Evolutionary conservation across 345 rosid genomes (phyloP).

Genomic region (Linum usitatissimum): DNA sequence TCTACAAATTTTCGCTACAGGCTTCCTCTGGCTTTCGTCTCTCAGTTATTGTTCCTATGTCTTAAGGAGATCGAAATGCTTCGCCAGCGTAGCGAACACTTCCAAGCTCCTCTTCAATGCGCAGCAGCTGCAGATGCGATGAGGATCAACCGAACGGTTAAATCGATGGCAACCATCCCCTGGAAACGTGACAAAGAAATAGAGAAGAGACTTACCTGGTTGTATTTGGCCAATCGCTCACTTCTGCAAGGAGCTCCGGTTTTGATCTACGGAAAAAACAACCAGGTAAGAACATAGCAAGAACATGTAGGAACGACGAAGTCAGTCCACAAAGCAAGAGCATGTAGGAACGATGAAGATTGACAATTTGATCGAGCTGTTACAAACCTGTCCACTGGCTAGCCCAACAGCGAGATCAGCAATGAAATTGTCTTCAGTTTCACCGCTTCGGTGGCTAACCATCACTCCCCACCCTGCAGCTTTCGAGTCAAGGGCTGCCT

Average conservation of each 20-base stretch:
- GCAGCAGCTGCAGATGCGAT: conserved; percentile 63
- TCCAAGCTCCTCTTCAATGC: conserved; percentile 93
- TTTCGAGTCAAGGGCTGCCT: conserved; percentile 91
- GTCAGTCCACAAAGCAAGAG: conserved; percentile 2
- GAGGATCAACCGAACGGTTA: conserved; percentile 1
- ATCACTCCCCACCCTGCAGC: conserved; percentile 99
- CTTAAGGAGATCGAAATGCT: conserved; percentile 78
- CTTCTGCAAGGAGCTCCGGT: conserved; percentile 98
- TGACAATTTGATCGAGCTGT: conserved; percentile 2
- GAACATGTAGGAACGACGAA: too few species aligned
- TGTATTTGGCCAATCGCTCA: conserved; percentile 92
- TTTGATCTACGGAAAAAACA: conserved; percentile 60
- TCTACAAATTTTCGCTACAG: not conserved
- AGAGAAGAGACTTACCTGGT: conserved; percentile 49
- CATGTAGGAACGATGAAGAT: not conserved
- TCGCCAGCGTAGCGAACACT: conserved; percentile 75
- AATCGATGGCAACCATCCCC: not conserved
- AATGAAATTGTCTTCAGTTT: conserved; percentile 93
- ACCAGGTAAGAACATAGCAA: too few species aligned
- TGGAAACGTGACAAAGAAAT: not conserved
- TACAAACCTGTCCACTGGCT: conserved; percentile 87
- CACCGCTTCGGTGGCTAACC: conserved; percentile 98
- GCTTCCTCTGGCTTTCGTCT: not conserved
- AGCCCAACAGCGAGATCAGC: conserved; percentile 95
- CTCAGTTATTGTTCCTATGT: not conserved